Evolutionary conservation across 1,139 yeast genomes (phyloP), one percentile per base, ranked within the genome.

Genomic region (Suhomyces bribrorum): DNA sequence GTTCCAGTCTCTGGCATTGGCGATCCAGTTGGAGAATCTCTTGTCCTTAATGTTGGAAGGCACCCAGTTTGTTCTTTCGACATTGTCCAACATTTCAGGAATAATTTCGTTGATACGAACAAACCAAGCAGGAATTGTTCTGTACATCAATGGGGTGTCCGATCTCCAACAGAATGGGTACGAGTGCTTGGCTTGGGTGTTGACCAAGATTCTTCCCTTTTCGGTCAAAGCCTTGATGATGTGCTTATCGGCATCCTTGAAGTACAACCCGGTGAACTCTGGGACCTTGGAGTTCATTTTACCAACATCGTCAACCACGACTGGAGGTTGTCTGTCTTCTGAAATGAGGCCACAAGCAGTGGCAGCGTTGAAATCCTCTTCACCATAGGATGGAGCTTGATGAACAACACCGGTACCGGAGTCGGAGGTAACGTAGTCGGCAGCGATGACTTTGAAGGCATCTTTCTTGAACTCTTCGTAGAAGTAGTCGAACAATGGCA

Each of bases 101-200:
- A 90, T 79, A 57, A 86, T 77, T 45, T 87, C 90, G 48, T 79
- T 80, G 43, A 92, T 85, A 62, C 95, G 86, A 44, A 92, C 95
- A 56, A 94, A 94, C 99, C 99, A 92, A 23, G 97, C 94, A 35
- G 99, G 98, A 48, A 92, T 97, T 32, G 96, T 83, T 72, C 95
- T 83, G 74, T 92, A 94, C 53, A 92, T 68, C 63, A 92, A 80
- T 36, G 99, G 99, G 28, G 99, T 94, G 62, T 92, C 98, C 3
- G 97, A 90, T 78, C 99, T 85, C 99, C 99, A 92, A 73, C 99
- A 92, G 83, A 92, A 92, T 56, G 99, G 98, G 65, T 92, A 92
- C 64, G 95, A 85, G 77, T 92, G 99, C 72, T 83, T 82, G 48
- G 92, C 74, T 73, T 92, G 97, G 32, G 88, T 73, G 45, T 81